phyloP scores from a whole-genome alignment of 225 moss, liverwort and hornwort species.

The Sphagnum tenellum region DNA sequence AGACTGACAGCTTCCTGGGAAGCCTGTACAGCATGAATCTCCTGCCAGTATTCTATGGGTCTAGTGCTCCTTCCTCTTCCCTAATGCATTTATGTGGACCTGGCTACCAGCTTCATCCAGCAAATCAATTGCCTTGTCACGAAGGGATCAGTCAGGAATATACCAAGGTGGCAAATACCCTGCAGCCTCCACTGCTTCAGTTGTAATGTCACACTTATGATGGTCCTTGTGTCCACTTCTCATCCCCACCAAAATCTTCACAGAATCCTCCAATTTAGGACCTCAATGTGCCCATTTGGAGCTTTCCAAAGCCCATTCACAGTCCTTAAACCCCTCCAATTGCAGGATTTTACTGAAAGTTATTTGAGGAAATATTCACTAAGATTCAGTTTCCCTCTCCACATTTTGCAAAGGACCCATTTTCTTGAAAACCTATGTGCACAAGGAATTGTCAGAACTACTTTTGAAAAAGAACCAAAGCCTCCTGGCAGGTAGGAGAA shows the following conservation, averaged over 20 bases:
- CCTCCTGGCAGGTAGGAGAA: too few relatives aligned
- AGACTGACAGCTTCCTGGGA: slow-evolving; percentile 71
- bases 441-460: too few relatives aligned
- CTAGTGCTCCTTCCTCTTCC: slow-evolving; percentile 69
- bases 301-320: too few relatives aligned
- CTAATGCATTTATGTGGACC: slow-evolving; percentile 73
- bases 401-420: too few relatives aligned
- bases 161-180: slow-evolving; percentile 75
- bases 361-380: too few relatives aligned
- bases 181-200: slow-evolving; percentile 86
- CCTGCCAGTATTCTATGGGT: slow-evolving; percentile 85
- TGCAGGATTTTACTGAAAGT: too few relatives aligned
- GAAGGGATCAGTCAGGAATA: slow-evolving; percentile 88
- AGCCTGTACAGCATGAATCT: slow-evolving; percentile 80
- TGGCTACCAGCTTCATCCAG: slow-evolving; percentile 97
- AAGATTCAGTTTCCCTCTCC: too few relatives aligned
- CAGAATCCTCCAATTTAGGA: slow-evolving; percentile 59
- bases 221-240: slow-evolving; percentile 88
- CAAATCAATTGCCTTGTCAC: slow-evolving; percentile 95
- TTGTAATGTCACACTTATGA: slow-evolving; percentile 83
- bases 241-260: slow-evolving; percentile 73
- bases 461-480: too few relatives aligned
- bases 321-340: too few relatives aligned
- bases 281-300: too few relatives aligned
- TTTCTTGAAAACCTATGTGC: too few relatives aligned